phyloP scores from a whole-genome alignment of 805 yeast species.

The Spathaspora passalidarum region DNA sequence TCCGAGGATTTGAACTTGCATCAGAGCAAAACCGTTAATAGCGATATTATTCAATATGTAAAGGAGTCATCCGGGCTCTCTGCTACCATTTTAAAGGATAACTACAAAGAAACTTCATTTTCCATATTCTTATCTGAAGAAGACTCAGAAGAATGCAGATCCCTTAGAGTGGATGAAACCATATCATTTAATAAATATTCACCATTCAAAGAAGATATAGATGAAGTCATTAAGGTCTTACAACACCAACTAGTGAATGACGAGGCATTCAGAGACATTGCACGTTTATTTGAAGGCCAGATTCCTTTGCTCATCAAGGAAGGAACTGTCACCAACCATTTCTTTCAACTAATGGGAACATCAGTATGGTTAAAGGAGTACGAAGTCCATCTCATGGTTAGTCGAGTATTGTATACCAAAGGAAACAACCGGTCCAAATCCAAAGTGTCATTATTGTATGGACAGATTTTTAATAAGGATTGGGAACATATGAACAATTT shows the following conservation, averaged over 20 bases:
- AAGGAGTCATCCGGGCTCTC: too few relatives aligned
- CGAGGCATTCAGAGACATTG: constrained; percentile 3
- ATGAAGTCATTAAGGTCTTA: constrained; percentile 5
- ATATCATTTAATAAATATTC: background rate
- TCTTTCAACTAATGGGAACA: constrained; percentile 32
- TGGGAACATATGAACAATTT: constrained; percentile 22
- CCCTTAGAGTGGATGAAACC: background rate
- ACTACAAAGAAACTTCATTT: too few relatives aligned
- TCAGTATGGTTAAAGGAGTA: constrained; percentile 31
- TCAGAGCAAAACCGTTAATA: too few relatives aligned
- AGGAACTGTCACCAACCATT: constrained; percentile 16
- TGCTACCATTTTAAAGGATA: too few relatives aligned
- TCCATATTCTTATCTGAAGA: constrained; percentile 56
- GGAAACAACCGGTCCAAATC: constrained; percentile 24
- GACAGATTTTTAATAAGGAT: constrained; percentile 19
- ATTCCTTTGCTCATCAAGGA: constrained; percentile 9
- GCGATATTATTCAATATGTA: too few relatives aligned
- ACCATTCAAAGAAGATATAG: constrained; percentile 5
- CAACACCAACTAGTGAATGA: constrained; percentile 5
- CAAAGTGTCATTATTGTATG: constrained; percentile 20
- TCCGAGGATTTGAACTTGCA: too few relatives aligned
- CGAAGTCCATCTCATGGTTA: constrained; percentile 29
- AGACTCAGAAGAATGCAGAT: background rate
- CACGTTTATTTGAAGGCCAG: constrained; percentile 4
- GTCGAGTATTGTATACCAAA: constrained; percentile 25